phyloP scores from a whole-genome alignment of 2,329 filamentous ascomycete species.

The Colletotrichum aenigma region DNA sequence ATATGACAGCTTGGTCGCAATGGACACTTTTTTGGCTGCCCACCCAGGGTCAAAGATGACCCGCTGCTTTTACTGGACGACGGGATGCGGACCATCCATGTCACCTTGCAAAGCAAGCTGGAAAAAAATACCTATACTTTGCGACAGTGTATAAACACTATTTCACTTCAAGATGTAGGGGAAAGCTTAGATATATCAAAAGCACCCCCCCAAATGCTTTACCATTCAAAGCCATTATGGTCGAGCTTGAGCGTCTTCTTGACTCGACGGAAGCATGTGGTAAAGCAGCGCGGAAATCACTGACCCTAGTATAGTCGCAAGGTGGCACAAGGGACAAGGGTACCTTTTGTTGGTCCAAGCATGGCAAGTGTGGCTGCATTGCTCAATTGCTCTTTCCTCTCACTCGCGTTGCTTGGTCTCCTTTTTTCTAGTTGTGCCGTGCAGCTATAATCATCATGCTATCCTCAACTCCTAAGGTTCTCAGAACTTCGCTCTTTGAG shows the following conservation, averaged over 20 bases:
- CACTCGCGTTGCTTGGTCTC: not conserved
- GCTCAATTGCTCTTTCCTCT: not conserved
- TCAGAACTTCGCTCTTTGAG: not conserved
- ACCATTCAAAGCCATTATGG: rapidly evolving
- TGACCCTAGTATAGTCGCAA: not conserved
- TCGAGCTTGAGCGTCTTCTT: not conserved
- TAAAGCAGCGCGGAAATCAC: constrained; percentile 4
- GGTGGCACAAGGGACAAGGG: not conserved
- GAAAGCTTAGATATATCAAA: not conserved
- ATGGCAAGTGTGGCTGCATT: constrained; percentile 8
- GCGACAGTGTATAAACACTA: not conserved
- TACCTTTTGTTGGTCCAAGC: not conserved
- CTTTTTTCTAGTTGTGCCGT: not conserved
- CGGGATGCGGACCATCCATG: not conserved
- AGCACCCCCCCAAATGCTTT: not conserved
- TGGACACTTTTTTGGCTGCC: constrained; percentile 16
- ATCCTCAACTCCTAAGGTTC: not conserved
- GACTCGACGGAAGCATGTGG: not conserved
- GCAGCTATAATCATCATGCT: not conserved
- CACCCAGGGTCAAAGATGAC: constrained; percentile 10
- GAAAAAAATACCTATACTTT: not conserved
- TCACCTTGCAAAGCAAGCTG: not conserved
- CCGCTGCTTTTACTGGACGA: constrained; percentile 9
- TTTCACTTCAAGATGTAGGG: not conserved
- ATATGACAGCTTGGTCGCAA: constrained; percentile 21